Conservation (phyloP, 1,284 basidiomycete genomes). For the Naganishia sp. region DNA sequence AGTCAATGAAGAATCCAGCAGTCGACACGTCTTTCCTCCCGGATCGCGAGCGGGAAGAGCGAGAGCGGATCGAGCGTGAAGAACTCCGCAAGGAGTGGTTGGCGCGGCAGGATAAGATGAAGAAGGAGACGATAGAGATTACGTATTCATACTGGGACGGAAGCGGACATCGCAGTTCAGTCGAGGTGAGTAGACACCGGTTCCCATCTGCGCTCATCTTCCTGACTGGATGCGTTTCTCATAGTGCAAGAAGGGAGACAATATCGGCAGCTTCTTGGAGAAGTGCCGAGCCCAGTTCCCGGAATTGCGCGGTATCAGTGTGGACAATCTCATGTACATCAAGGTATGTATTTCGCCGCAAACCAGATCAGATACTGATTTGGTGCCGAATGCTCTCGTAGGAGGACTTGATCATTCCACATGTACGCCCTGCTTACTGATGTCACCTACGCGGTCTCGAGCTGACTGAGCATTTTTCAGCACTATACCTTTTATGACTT, state of each 20-base stretch:
- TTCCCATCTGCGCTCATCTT: not conserved
- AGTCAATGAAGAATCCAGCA: conserved; percentile 88
- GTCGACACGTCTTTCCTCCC: conserved; percentile 99
- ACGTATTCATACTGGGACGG: conserved; percentile 99
- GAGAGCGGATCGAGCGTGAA: conserved; percentile 83
- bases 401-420: conserved; percentile 95
- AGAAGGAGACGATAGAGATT: conserved; percentile 85
- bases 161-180: conserved; percentile 90
- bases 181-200: conserved; percentile 64
- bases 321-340: conserved; percentile 98
- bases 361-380: not conserved
- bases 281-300: conserved; percentile 91
- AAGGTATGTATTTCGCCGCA: conserved; percentile 63
- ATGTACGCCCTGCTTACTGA: conserved; percentile 60
- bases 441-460: not conserved
- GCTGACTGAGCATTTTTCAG: conserved; percentile 56
- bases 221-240: conserved; percentile 10
- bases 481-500: conserved; percentile 99
- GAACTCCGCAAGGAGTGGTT: conserved; percentile 89
- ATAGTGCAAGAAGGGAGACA: conserved; percentile 98
- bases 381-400: conserved; percentile 46
- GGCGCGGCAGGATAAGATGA: conserved; percentile 80
- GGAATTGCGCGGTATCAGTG: conserved; percentile 82
- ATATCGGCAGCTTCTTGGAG: conserved; percentile 82
- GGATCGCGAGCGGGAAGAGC: conserved; percentile 91